Conservation (phyloP, 202 grass and related monocot genomes). For the Musa balbisiana region DNA sequence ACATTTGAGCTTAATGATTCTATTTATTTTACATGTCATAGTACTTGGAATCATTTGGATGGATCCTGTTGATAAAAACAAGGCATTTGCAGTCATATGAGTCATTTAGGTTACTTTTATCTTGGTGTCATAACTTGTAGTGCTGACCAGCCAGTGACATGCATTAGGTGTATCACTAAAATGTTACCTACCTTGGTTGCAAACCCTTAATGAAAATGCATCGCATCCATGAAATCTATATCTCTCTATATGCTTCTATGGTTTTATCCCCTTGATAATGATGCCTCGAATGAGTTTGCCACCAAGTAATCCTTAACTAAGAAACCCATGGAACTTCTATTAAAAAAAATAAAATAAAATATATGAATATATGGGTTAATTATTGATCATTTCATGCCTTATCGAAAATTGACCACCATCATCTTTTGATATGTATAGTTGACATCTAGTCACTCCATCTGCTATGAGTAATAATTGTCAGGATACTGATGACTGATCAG, state of each 20-base stretch:
- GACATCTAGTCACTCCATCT: too few species aligned
- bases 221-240: not conserved
- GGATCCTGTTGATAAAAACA: not conserved
- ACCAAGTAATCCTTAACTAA: not conserved
- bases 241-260: not conserved
- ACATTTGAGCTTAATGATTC: not conserved
- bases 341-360: too few species aligned
- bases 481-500: too few species aligned
- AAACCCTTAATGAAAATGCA: not conserved
- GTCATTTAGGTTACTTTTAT: not conserved
- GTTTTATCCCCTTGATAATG: not conserved
- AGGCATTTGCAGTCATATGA: not conserved
- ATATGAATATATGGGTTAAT: too few species aligned
- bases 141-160: not conserved
- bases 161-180: not conserved
- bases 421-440: too few species aligned
- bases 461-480: too few species aligned
- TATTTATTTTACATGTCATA: not conserved
- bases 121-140: not conserved
- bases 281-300: not conserved
- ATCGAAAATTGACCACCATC: too few species aligned
- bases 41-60: not conserved
- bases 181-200: not conserved
- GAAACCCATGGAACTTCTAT: too few species aligned
- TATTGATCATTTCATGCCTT: too few species aligned